phyloP scores from a whole-genome alignment of 345 rosid genomes.

The Aurinia saxatilis region DNA sequence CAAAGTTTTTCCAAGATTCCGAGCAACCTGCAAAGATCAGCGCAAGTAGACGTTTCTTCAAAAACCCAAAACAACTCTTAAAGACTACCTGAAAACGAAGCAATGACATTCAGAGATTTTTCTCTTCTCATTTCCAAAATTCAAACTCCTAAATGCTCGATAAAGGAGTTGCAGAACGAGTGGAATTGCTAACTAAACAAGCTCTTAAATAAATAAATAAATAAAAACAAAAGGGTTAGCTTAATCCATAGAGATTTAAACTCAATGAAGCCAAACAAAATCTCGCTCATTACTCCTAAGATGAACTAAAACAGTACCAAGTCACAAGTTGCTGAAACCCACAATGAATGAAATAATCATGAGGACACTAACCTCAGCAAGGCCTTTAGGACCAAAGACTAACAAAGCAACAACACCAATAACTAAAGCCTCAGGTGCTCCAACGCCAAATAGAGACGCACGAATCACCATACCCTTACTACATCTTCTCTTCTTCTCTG shows the following conservation, averaged over 20 bases:
- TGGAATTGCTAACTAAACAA: background rate
- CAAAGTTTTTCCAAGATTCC: constrained; percentile 85
- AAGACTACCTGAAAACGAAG: too few relatives aligned
- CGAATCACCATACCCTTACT: constrained; percentile 37
- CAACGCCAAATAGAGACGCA: constrained; percentile 94
- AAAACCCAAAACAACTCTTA: too few relatives aligned
- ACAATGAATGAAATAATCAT: background rate
- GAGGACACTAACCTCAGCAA: constrained; percentile 72
- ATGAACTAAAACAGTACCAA: background rate
- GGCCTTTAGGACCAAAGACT: constrained; percentile 99
- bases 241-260: background rate
- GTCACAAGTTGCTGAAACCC: background rate
- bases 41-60: background rate
- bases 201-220: background rate
- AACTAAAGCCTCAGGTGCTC: constrained; percentile 98
- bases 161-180: background rate
- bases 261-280: background rate
- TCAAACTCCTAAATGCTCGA: background rate
- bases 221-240: background rate
- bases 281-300: background rate
- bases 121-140: too few relatives aligned
- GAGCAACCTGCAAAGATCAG: constrained; percentile 60
- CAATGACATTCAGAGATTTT: too few relatives aligned
- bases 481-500: constrained; percentile 52
- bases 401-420: constrained; percentile 96